A percentile compares a stretch with the other conserved stretches of the same genome.
phyloP scores from a whole-genome alignment of 257 asterid genomes.

The Lycium barbarum region DNA sequence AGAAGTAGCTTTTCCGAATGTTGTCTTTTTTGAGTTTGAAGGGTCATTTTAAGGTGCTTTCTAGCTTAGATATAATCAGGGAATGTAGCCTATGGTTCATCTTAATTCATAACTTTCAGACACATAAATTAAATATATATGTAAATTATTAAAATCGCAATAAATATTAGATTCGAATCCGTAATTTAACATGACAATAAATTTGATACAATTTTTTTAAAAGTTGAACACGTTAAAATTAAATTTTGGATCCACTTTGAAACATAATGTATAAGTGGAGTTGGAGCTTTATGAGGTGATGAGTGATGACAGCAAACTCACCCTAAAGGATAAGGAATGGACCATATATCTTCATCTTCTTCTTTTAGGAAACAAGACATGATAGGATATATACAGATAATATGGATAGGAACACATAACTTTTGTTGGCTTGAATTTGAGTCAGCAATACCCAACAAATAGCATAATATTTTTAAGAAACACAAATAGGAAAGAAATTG shows the following conservation, averaged over 20 bases:
- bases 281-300: not conserved
- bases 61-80: no score
- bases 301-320: not conserved
- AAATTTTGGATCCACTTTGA: no score
- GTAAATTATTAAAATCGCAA: no score
- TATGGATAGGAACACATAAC: constrained; percentile 9
- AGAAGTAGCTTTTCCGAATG: constrained; percentile 1
- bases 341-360: constrained; percentile 23
- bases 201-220: no score
- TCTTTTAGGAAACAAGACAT: not conserved
- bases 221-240: no score
- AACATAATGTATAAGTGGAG: not conserved
- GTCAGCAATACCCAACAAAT: not conserved
- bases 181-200: no score
- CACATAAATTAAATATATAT: not conserved
- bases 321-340: not conserved
- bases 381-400: not conserved
- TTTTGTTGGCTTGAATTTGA: not conserved
- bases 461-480: not conserved
- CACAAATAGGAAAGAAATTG: not conserved
- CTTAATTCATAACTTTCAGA: no score
- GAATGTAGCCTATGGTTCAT: no score
- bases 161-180: no score
- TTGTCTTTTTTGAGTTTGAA: constrained; percentile 24
- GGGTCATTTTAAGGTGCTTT: constrained; percentile 7